Evolutionary conservation across 768 basidiomycete species (phyloP).

Genomic region (Termitomyces sp.): DNA sequence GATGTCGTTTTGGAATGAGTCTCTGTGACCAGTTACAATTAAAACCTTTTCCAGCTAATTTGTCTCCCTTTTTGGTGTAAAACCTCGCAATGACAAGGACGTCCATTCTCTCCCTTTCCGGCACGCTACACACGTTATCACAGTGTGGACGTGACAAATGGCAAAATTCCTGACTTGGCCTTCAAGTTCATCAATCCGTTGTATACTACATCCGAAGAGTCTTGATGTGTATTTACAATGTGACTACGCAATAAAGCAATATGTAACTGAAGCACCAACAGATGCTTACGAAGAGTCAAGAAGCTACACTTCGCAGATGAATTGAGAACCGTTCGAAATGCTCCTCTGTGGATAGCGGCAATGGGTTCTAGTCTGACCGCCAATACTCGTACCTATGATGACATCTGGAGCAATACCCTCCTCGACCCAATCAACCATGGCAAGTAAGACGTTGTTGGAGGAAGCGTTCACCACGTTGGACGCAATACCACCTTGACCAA

Average conservation of each 20-base stretch:
- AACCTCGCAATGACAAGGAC: too few relatives aligned
- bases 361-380: constrained; percentile 1
- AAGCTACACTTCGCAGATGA: neutral
- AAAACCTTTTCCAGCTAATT: too few relatives aligned
- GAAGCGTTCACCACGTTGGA: constrained; percentile 6
- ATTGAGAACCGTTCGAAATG: neutral
- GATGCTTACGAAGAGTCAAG: neutral
- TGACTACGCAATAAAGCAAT: neutral
- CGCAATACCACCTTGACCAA: constrained; percentile 5
- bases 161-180: too few relatives aligned
- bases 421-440: constrained; percentile 7
- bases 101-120: too few relatives aligned
- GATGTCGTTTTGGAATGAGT: too few relatives aligned
- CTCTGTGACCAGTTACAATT: too few relatives aligned
- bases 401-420: constrained; percentile 5
- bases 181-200: too few relatives aligned
- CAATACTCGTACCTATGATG: neutral
- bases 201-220: neutral
- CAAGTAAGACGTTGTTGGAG: neutral
- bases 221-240: neutral
- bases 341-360: constrained; percentile 10
- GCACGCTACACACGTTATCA: too few relatives aligned
- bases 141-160: too few relatives aligned
- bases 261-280: neutral
- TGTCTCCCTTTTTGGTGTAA: too few relatives aligned